Conservation (phyloP, 257 asterid genomes). For the Solanum pennellii region DNA sequence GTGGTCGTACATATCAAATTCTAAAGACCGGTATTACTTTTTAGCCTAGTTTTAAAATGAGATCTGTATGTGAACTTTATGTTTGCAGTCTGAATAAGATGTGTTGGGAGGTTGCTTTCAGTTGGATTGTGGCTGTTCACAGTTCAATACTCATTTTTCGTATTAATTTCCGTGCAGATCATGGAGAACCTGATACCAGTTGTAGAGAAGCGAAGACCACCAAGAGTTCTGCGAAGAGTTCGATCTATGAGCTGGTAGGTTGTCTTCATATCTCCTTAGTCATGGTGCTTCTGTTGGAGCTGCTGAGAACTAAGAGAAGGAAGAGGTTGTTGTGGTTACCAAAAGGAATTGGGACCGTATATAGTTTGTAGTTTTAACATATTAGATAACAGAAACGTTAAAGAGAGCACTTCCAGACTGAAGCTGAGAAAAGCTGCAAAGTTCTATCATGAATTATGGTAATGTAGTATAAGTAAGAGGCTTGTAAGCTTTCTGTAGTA, state of each 20-base stretch:
- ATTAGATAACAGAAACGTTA: not conserved
- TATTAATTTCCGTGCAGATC: slow-evolving; percentile 29
- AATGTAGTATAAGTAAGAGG: not conserved
- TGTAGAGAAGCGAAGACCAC: slow-evolving; percentile 44
- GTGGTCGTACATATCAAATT: not conserved
- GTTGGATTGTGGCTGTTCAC: not conserved
- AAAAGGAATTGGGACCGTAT: not conserved
- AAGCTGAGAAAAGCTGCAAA: not conserved
- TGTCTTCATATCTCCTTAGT: not conserved
- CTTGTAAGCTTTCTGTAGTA: not conserved
- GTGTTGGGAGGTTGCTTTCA: not conserved
- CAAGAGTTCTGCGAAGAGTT: slow-evolving; percentile 37
- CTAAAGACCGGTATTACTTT: not conserved
- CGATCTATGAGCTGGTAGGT: slow-evolving; percentile 36
- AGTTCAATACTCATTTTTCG: not conserved
- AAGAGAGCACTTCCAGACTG: not conserved
- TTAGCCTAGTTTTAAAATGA: not conserved
- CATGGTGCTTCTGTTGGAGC: not conserved
- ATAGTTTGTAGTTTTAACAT: not conserved
- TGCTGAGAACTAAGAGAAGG: not conserved
- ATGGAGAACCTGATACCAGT: slow-evolving; percentile 68
- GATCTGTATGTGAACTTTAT: not conserved
- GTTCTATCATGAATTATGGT: not conserved
- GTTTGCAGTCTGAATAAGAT: not conserved
- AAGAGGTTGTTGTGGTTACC: not conserved